Base-by-base conservation (phyloP, 2,329 filamentous ascomycete species). In the Magnaporthiopsis rhizophila region DNA sequence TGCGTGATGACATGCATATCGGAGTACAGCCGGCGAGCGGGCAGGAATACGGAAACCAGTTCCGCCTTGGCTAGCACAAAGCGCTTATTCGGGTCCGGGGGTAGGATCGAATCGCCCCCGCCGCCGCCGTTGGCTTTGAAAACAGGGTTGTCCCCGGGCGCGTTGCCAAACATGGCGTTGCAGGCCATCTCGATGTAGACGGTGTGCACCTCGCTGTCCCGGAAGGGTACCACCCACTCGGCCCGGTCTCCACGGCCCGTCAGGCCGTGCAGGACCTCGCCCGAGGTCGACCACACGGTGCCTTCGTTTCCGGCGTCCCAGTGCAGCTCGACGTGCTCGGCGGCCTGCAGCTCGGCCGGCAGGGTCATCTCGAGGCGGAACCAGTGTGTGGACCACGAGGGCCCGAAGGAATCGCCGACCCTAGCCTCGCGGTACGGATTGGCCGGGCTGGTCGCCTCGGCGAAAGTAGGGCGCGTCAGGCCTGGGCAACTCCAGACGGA, bases 381-480 rank as follows among this genome's bases (percentile, higher is more conserved):
- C 87, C 87, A 89, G 72, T 89, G 87, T 5, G 87, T 89, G n/a
- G 85, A 85, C 87, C 87, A 89, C 68, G 85, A 87, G 0, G 87
- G 87, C 0, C 87, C 87, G 67, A 89, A 89, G 1, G 77, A 81
- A 59, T 84, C 80, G 64, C 86, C 86, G 65, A 84, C 79, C 26
- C 80, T 76, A 1, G 86, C 57, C 18, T 61, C 50, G 1, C 61
- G 60, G 61, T 64, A 68, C 1, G 58, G 53, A 12, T 69, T 71
- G 21, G 65, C 28, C 28, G 61, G 30, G 26, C 61, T 57, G 9
- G 61, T 62, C 26, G 61, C 61, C 45, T 62, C 61, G 13, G 63
- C 34, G 32, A 69, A 69, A 2, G 65, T 62, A 4, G 68, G 68
- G 1, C 67, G 66, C 30, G 61, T 65, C 26, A 66, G 65, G 6